A percentile compares a stretch with the other conserved stretches of the same genome.
These are phyloP conservation scores for Acmispon strigosus DNA, from an alignment of 306 rosid species.

Conservation along the genomic window DNA sequence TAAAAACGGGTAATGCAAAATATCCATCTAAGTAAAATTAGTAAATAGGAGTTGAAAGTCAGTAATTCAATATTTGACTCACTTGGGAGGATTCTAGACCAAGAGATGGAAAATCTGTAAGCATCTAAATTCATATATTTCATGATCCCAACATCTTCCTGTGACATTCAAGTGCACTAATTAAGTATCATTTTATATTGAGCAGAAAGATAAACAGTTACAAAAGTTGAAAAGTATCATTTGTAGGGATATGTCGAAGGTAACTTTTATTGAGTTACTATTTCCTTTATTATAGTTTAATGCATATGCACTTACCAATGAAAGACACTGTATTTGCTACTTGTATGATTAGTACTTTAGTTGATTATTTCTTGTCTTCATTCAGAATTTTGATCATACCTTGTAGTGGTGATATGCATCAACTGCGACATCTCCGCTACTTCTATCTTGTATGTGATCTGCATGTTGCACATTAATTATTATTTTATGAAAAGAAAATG, in stretches of 20 bases:
- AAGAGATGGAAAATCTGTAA: constrained; percentile 61
- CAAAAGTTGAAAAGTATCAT: too few relatives aligned
- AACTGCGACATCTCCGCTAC: constrained; percentile 35
- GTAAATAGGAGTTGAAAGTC: not conserved
- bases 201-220: too few relatives aligned
- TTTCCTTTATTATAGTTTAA: too few relatives aligned
- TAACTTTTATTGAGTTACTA: too few relatives aligned
- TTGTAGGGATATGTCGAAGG: too few relatives aligned
- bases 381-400: not conserved
- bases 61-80: not conserved
- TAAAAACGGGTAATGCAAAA: not conserved
- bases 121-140: constrained; percentile 50
- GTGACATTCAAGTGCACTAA: not conserved
- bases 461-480: not conserved
- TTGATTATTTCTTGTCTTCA: not conserved
- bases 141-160: constrained; percentile 64
- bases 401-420: constrained; percentile 44
- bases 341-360: not conserved
- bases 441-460: constrained; percentile 37
- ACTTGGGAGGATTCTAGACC: constrained; percentile 69
- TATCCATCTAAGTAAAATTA: not conserved
- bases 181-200: not conserved
- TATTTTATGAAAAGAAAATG: not conserved
- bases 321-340: too few relatives aligned
- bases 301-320: too few relatives aligned